Evolutionary conservation across 768 basidiomycete species (phyloP).

Genomic region (Amanita rubescens): DNA sequence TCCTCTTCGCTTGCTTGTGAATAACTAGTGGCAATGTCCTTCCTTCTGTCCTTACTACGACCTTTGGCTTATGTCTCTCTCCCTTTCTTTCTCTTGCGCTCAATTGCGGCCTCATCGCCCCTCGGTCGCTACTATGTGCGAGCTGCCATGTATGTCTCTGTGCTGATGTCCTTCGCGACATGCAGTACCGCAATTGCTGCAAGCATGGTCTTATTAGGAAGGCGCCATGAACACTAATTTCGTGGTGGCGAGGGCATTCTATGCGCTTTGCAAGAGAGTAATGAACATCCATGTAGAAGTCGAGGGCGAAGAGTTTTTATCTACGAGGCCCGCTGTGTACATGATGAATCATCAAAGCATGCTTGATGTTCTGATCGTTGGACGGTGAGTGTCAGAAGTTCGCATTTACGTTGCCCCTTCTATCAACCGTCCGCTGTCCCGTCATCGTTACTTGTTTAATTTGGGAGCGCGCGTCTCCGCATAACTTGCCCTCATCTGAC

Average conservation of each 20-base stretch:
- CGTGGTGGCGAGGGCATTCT: conserved; percentile 79
- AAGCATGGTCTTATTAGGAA: conserved; percentile 58
- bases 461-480: conserved; percentile 3
- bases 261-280: conserved; percentile 52
- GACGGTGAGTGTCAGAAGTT: conserved; percentile 44
- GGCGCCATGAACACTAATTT: conserved; percentile 74
- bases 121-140: conserved; percentile 67
- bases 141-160: conserved; percentile 61
- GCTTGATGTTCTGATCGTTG: conserved; percentile 79
- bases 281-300: conserved; percentile 67
- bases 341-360: conserved; percentile 93
- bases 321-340: conserved; percentile 63
- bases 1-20: neutral
- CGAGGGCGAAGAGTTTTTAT: conserved; percentile 69
- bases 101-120: conserved; percentile 48
- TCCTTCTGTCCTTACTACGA: conserved; percentile 32
- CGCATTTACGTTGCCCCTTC: neutral
- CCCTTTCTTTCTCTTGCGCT: conserved; percentile 58
- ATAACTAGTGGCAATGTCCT: conserved; percentile 44
- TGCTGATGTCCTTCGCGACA: conserved; percentile 62
- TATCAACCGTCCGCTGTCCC: neutral
- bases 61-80: conserved; percentile 74
- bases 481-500: conserved; percentile 7
- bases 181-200: conserved; percentile 66
- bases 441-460: conserved; percentile 5